A percentile compares a stretch with the other conserved stretches of the same genome.
These are phyloP conservation scores for Lactuca sativa DNA, from an alignment of 129 eudicot genomes.

Conservation along the genomic window DNA sequence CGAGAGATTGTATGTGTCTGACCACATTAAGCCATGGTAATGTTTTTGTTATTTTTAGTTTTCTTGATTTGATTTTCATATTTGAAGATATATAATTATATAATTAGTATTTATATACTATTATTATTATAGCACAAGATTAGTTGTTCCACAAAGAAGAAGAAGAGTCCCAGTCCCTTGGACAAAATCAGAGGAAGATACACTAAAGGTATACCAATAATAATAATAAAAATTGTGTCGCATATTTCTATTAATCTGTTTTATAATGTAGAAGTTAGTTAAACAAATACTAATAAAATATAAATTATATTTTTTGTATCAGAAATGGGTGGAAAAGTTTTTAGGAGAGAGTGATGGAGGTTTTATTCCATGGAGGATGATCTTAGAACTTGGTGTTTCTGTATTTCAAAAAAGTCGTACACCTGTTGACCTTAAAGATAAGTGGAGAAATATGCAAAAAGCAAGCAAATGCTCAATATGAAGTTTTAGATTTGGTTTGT, in stretches of 20 bases:
- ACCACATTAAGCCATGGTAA: slow-evolving; percentile 33
- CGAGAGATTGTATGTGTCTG: slow-evolving; percentile 5
- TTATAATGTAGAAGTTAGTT: background rate
- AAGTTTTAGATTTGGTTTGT: slow-evolving; percentile 1
- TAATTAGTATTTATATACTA: background rate
- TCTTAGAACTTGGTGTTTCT: slow-evolving; percentile 50
- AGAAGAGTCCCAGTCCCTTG: slow-evolving; percentile 54
- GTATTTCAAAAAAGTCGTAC: slow-evolving; percentile 52
- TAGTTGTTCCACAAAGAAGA: slow-evolving; percentile 27
- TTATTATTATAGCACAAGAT: slow-evolving; percentile 40
- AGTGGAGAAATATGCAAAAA: slow-evolving; percentile 65
- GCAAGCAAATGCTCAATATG: slow-evolving; percentile 4
- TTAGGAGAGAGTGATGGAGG: slow-evolving; percentile 21
- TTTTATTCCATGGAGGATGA: slow-evolving; percentile 54
- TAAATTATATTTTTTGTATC: background rate
- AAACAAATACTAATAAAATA: background rate
- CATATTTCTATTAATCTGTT: background rate
- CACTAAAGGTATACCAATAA: slow-evolving; percentile 44
- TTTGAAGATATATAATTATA: background rate
- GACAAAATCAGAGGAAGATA: slow-evolving; percentile 61
- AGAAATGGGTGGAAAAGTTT: slow-evolving; percentile 48
- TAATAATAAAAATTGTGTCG: too few species aligned
- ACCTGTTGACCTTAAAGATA: slow-evolving; percentile 58
- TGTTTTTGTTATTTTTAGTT: slow-evolving; percentile 17
- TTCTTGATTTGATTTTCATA: background rate